phyloP scores from a whole-genome alignment of 2,329 filamentous ascomycete genomes.

The Chaetomium sp. region DNA sequence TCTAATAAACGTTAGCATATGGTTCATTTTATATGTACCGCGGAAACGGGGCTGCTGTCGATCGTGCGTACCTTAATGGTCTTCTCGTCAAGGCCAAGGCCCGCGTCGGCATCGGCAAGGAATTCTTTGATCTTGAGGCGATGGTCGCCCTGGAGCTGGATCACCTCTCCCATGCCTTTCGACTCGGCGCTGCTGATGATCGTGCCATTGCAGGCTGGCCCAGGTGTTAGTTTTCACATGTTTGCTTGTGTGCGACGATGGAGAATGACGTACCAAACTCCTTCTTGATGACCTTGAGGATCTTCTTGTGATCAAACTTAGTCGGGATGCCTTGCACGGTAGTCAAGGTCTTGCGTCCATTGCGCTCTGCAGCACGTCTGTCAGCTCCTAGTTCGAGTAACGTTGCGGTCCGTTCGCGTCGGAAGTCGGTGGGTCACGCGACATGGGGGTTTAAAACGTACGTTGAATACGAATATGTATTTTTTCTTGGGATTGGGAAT shows the following conservation, averaged over 20 bases:
- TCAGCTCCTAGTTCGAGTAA: conserved; percentile 3
- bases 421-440: conserved; percentile 1
- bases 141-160: conserved; percentile 98
- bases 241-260: background rate
- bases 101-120: conserved; percentile 91
- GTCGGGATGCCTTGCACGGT: conserved; percentile 98
- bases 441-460: conserved; percentile 46
- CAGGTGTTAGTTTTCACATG: conserved; percentile 5
- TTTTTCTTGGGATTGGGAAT: conserved; percentile 93
- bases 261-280: conserved; percentile 69
- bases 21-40: no score
- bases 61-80: conserved; percentile 74
- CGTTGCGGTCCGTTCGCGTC: background rate
- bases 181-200: conserved; percentile 69
- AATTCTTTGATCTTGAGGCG: conserved; percentile 98
- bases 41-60: background rate
- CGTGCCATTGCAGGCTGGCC: conserved; percentile 95
- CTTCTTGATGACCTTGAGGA: conserved; percentile 99
- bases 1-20: conserved; percentile 27
- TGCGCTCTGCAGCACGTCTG: conserved; percentile 65
- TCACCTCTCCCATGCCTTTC: conserved; percentile 96
- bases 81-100: conserved; percentile 88
- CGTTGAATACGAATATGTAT: conserved; percentile 99
- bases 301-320: conserved; percentile 99
- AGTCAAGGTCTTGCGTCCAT: conserved; percentile 99